Evolutionary conservation across 192 early-diverging fungal species (phyloP).

Genomic region (Linnemannia elongata): DNA sequence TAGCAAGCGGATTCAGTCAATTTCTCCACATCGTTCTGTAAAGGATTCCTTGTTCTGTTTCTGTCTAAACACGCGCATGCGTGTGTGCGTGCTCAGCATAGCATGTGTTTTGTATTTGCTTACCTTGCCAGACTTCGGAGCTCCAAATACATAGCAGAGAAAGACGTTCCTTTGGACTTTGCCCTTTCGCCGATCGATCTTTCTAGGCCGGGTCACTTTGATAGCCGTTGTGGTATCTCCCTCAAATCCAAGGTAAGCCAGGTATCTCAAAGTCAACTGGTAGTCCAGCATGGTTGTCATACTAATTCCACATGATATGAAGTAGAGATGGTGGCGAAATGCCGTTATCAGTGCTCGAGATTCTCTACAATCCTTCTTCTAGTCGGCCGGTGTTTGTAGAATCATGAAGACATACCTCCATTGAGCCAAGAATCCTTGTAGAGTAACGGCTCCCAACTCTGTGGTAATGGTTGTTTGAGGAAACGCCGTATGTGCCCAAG

Average conservation of each 20-base stretch:
- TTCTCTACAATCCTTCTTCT: neutral
- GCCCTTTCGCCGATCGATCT: constrained; percentile 82
- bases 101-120: neutral
- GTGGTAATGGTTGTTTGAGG: constrained; percentile 93
- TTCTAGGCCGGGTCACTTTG: constrained; percentile 79
- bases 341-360: neutral
- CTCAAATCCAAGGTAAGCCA: constrained; percentile 97
- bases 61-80: neutral
- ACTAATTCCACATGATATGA: constrained; percentile 56
- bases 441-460: constrained; percentile 88
- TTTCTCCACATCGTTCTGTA: neutral
- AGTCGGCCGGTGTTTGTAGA: neutral
- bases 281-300: constrained; percentile 97
- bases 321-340: neutral
- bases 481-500: constrained; percentile 92
- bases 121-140: constrained; percentile 93
- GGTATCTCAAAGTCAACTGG: constrained; percentile 89
- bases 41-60: neutral
- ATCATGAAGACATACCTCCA: constrained; percentile 81
- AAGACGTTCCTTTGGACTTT: constrained; percentile 93
- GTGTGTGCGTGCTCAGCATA: neutral
- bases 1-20: neutral
- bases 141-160: constrained; percentile 95
- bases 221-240: constrained; percentile 92
- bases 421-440: constrained; percentile 98